These are phyloP conservation scores for Helichrysum umbraculigerum DNA, from an alignment of 129 eudicot species.

Conservation along the genomic window DNA sequence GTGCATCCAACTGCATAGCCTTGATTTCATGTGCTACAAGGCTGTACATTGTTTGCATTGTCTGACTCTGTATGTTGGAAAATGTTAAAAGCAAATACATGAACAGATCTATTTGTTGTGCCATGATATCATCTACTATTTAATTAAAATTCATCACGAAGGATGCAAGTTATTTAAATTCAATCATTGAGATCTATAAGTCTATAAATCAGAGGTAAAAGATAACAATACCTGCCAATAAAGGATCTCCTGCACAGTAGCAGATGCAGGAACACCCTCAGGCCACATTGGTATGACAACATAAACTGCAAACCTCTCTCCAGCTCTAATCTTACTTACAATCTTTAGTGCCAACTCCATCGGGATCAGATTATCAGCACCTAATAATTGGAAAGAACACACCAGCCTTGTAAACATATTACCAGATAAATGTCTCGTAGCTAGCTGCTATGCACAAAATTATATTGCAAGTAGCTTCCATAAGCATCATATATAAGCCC, in stretches of 20 bases:
- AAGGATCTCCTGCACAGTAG: slow-evolving; percentile 83
- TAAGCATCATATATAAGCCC: slow-evolving; percentile 1
- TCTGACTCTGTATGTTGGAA: slow-evolving; percentile 59
- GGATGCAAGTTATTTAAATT: no score
- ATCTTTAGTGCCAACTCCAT: slow-evolving; percentile 94
- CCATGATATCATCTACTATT: neutral
- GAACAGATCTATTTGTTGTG: neutral
- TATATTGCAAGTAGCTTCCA: neutral
- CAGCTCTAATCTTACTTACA: slow-evolving; percentile 79
- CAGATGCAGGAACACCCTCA: slow-evolving; percentile 79
- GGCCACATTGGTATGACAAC: slow-evolving; percentile 98
- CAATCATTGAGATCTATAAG: neutral
- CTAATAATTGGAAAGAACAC: slow-evolving; percentile 36
- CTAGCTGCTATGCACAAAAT: neutral
- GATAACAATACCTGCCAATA: slow-evolving; percentile 82
- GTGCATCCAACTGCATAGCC: slow-evolving; percentile 68
- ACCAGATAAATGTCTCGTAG: neutral
- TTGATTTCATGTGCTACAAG: slow-evolving; percentile 72
- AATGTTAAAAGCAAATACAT: neutral
- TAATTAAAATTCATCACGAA: neutral
- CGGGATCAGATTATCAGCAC: slow-evolving; percentile 93
- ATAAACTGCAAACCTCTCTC: slow-evolving; percentile 86
- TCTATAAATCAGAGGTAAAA: slow-evolving; percentile 16
- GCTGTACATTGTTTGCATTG: slow-evolving; percentile 83
- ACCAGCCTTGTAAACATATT: slow-evolving; percentile 21